Conservation (phyloP, 441 rosid genomes). For the Populus hybrid region DNA sequence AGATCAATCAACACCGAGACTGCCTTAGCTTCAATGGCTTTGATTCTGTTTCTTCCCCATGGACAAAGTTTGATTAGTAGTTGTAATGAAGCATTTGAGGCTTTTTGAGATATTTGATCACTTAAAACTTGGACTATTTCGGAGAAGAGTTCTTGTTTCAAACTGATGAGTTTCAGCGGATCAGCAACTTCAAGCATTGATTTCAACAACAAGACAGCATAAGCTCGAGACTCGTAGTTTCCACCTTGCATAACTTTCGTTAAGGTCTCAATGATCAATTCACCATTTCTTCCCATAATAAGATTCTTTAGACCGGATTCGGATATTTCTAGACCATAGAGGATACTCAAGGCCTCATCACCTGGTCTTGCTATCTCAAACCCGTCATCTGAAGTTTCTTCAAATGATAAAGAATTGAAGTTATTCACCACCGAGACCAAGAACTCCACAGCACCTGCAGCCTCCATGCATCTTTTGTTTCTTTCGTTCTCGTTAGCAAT, state of each 20-base stretch:
- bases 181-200: constrained; percentile 60
- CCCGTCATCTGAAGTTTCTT: constrained; percentile 18
- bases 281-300: constrained; percentile 36
- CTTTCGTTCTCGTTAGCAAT: constrained; percentile 49
- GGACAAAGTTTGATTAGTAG: constrained; percentile 46
- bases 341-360: constrained; percentile 62
- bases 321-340: constrained; percentile 53
- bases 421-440: constrained; percentile 42
- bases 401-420: constrained; percentile 16
- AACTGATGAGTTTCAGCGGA: constrained; percentile 42
- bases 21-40: constrained; percentile 54
- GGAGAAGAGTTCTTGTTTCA: constrained; percentile 39
- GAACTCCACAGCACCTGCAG: constrained; percentile 68
- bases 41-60: constrained; percentile 65
- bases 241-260: constrained; percentile 54
- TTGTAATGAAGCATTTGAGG: constrained; percentile 60
- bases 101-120: constrained; percentile 62
- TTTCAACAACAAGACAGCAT: constrained; percentile 54
- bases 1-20: constrained; percentile 55
- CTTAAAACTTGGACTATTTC: constrained; percentile 49
- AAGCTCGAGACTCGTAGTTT: constrained; percentile 69
- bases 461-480: constrained; percentile 66
- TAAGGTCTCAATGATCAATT: constrained; percentile 42
- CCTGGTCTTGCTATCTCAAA: constrained; percentile 30
- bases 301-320: constrained; percentile 58